phyloP scores from a whole-genome alignment of 2,329 filamentous ascomycete species.

The Diaporthe citriasiana region DNA sequence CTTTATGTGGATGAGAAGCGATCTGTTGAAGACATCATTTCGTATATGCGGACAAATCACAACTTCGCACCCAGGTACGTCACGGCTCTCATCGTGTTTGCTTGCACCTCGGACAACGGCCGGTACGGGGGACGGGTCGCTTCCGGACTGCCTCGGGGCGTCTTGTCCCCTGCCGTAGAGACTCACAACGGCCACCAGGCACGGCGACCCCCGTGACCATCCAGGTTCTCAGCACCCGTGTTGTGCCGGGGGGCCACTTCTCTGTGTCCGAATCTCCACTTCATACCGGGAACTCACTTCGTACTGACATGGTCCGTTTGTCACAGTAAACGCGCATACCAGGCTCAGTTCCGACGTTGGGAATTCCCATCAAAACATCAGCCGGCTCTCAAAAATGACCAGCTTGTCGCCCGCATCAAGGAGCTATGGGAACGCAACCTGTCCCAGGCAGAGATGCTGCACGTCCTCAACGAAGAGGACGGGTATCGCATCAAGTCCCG shows the following conservation, averaged over 20 bases:
- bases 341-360: conserved; percentile 84
- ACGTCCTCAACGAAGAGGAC: conserved; percentile 75
- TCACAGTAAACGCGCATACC: conserved; percentile 79
- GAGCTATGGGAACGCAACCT: conserved; percentile 85
- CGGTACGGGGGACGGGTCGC: not conserved
- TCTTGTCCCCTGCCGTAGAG: conserved; percentile 38
- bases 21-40: conserved; percentile 81
- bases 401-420: conserved; percentile 77
- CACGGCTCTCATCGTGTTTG: conserved; percentile 38
- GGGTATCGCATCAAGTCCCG: conserved; percentile 80
- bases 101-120: not conserved
- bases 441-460: conserved; percentile 80
- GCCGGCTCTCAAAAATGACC: conserved; percentile 77
- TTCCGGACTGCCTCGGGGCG: conserved; percentile 35
- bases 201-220: conserved; percentile 18
- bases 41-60: conserved; percentile 74
- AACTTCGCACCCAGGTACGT: conserved; percentile 79
- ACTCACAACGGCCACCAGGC: not conserved
- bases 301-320: not conserved
- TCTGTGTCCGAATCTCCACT: not conserved
- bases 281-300: not conserved
- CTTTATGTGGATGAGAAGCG: conserved; percentile 84
- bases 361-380: conserved; percentile 82
- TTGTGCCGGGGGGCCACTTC: not conserved
- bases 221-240: not conserved